Conservation (phyloP, 768 basidiomycete species). For the Lactarius sanguifluus region DNA sequence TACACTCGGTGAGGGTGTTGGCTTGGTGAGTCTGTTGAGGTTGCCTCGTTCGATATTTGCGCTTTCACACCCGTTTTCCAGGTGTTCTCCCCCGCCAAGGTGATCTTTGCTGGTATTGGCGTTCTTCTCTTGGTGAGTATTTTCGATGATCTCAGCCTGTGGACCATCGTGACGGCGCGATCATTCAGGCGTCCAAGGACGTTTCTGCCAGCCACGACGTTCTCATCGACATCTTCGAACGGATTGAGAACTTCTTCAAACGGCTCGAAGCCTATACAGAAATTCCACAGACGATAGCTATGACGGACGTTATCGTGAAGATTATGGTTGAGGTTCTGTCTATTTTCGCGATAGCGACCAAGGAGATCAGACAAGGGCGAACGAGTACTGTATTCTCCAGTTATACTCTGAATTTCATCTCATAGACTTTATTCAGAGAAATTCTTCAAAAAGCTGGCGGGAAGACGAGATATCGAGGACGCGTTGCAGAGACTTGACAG, state of each 20-base stretch:
- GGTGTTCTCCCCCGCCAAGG: neutral
- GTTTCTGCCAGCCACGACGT: neutral
- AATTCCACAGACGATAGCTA: neutral
- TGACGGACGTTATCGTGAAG: neutral
- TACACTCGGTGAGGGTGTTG: neutral
- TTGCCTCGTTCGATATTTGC: neutral
- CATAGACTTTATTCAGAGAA: neutral
- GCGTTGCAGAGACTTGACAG: neutral
- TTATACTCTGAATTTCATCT: neutral
- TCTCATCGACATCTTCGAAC: neutral
- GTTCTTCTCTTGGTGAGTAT: neutral
- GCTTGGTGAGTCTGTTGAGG: neutral
- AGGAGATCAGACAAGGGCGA: neutral
- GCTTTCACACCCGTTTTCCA: neutral
- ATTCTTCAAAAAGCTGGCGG: neutral
- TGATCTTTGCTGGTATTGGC: neutral
- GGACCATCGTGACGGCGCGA: neutral
- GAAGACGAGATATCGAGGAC: neutral
- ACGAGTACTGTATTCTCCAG: neutral
- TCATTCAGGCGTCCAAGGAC: neutral
- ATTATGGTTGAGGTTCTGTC: constrained; percentile 6
- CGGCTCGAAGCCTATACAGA: constrained; percentile 5
- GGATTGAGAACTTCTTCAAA: neutral
- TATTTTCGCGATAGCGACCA: neutral
- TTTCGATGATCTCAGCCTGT: no score